Percentiles rank a stretch among this genome's conserved stretches.
These are phyloP conservation scores for Iris pallida DNA, from an alignment of 116 monocot species.

Conservation along the genomic window DNA sequence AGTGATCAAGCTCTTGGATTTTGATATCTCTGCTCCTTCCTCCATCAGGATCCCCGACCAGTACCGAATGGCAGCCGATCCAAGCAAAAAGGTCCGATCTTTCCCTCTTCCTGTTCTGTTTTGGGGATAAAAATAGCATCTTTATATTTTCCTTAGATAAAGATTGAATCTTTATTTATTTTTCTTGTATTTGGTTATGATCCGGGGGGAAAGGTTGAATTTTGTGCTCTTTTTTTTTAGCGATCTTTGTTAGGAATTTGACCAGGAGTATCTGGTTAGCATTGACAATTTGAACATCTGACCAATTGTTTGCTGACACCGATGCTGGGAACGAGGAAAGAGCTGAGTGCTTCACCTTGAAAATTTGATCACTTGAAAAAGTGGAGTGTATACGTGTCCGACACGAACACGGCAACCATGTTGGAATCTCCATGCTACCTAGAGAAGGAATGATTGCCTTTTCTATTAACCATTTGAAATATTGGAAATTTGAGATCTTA, in stretches of 20 bases:
- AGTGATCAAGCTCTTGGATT: neutral
- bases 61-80: conserved; percentile 13
- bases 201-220: neutral
- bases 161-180: neutral
- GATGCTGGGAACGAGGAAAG: too few relatives aligned
- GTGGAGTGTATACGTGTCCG: too few relatives aligned
- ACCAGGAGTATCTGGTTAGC: neutral
- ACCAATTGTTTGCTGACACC: too few relatives aligned
- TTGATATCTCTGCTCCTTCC: conserved; percentile 1
- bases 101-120: neutral
- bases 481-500: too few relatives aligned
- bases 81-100: conserved; percentile 11
- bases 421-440: too few relatives aligned
- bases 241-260: neutral
- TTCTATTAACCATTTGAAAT: too few relatives aligned
- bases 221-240: neutral
- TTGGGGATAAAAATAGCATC: neutral
- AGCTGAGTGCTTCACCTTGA: too few relatives aligned
- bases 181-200: neutral
- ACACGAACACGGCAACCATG: too few relatives aligned
- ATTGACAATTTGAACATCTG: too few relatives aligned
- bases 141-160: neutral
- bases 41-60: neutral
- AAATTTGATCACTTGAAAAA: too few relatives aligned
- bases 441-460: too few relatives aligned